Evolutionary conservation across 2,329 filamentous ascomycete species (phyloP), one percentile per base, ranked within the genome.

Genomic region (Fusarium mexicanum): DNA sequence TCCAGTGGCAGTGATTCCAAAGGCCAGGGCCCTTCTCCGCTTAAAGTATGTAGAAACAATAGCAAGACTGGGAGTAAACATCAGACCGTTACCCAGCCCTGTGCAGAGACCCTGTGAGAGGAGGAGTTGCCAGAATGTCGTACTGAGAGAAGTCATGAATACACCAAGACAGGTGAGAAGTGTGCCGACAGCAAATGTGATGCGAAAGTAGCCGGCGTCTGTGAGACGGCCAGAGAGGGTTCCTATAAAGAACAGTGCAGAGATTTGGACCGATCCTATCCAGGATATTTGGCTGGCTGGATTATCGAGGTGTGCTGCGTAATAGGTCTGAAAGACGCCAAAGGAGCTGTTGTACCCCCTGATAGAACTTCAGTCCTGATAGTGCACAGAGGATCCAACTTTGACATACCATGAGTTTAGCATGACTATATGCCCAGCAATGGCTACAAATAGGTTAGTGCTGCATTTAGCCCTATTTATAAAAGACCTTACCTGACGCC

Each of bases 271-370:
- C 7, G 41, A 48, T n/a, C 41, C 55, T 17, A 59, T 59, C 55
- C 41, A 59, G n/a, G 55, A 37, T 22, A 59, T 48, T 13, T 48
- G n/a, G 6, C 18, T 37, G 38, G 41, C 14, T 22, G 55, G 9
- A 16, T 29, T 48, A n/a, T n/a, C 20, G 18, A 59, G 20, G 1
- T 38, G 14, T 38, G 41, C 10, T 7, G 31, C 26, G 14, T 48
- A 59, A 18, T 48, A 38, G 0, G 41, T 37, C 9, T 59, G 20
- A 26, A 24, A 48, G 26, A 68, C 46, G 17, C 65, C 65, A 40
- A 68, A 68, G 5, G 35, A 66, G 26, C 63, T 64, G 20, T 64
- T 66, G 26, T 64, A 66, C 5, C 63, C 60, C 60, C 63, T 64
- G 7, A 17, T 3, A 9, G 6, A n/a, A 16, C 2, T 35, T 66